Percentiles rank a stretch among this genome's conserved stretches.
phyloP scores from a whole-genome alignment of 768 basidiomycete genomes.

The Termitomyces sp. region DNA sequence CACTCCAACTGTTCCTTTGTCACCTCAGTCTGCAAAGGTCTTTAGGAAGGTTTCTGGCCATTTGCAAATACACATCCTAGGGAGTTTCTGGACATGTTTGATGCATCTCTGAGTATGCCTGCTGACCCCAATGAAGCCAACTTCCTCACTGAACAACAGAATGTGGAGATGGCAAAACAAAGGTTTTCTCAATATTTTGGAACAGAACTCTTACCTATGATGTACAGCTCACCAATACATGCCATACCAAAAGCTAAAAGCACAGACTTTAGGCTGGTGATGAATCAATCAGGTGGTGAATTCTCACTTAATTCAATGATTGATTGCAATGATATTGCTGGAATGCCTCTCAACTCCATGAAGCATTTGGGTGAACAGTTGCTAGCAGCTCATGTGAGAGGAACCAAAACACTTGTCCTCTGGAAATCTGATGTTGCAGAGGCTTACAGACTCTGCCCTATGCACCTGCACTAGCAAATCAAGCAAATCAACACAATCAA shows the following conservation, averaged over 20 bases:
- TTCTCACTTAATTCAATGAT: conserved; percentile 26
- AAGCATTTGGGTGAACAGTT: no score
- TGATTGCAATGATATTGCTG: neutral
- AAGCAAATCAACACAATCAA: conserved; percentile 30
- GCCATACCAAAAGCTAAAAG: conserved; percentile 29
- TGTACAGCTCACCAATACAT: conserved; percentile 8
- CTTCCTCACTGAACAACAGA: conserved; percentile 17
- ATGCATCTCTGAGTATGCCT: conserved; percentile 10
- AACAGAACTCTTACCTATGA: conserved; percentile 17
- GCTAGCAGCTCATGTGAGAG: no score
- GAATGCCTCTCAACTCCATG: conserved; percentile 18
- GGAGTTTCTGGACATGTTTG: conserved; percentile 10
- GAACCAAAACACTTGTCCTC: no score
- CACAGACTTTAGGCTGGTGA: conserved; percentile 30
- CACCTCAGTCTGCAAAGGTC: conserved; percentile 18
- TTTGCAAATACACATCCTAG: conserved; percentile 17
- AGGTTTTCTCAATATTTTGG: conserved; percentile 22
- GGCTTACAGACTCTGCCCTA: conserved; percentile 32
- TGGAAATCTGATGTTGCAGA: neutral
- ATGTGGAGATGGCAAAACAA: conserved; percentile 13
- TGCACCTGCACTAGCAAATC: conserved; percentile 38
- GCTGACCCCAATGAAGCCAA: neutral
- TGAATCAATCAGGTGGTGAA: conserved; percentile 29
- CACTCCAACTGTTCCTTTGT: conserved; percentile 37
- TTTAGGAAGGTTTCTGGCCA: conserved; percentile 40